Evolutionary conservation across 345 rosid species (phyloP).

Genomic region (Eucalyptus pumila): DNA sequence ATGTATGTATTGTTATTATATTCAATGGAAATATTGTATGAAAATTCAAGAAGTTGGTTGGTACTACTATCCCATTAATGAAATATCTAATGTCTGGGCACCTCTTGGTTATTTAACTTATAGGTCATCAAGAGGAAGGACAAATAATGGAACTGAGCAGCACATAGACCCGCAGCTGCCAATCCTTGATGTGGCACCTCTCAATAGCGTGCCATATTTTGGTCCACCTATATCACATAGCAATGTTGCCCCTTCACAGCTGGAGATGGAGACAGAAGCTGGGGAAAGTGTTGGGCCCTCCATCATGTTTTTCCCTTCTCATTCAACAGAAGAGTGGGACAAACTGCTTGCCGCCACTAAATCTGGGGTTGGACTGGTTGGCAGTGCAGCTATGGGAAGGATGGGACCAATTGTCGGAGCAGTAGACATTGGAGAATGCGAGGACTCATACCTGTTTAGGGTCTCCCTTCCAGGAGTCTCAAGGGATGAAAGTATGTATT

Average conservation of each 20-base stretch:
- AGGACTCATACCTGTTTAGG: constrained; percentile 49
- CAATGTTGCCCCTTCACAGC: constrained; percentile 4
- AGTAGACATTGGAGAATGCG: constrained; percentile 49
- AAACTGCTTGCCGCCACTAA: constrained; percentile 13
- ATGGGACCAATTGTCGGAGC: constrained; percentile 50
- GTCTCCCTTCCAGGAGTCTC: constrained; percentile 67
- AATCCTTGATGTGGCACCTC: constrained; percentile 41
- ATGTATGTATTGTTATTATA: background rate
- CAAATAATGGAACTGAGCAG: constrained; percentile 2
- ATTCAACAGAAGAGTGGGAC: constrained; percentile 26
- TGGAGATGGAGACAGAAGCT: background rate
- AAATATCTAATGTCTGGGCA: background rate
- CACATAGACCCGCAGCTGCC: constrained; percentile 9
- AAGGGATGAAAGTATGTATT: constrained; percentile 38
- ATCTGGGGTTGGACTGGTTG: constrained; percentile 50
- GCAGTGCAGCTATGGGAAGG: constrained; percentile 53
- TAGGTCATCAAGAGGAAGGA: constrained; percentile 5
- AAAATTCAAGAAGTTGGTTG: background rate
- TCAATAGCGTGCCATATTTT: constrained; percentile 55
- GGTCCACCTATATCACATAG: constrained; percentile 21
- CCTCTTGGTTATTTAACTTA: background rate
- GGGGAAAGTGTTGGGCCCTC: constrained; percentile 24
- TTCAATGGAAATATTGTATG: background rate
- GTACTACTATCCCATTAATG: background rate
- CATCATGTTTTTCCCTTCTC: constrained; percentile 37